Conservation (phyloP, 148 eudicot genomes). For the Fagopyrum esculentum region DNA sequence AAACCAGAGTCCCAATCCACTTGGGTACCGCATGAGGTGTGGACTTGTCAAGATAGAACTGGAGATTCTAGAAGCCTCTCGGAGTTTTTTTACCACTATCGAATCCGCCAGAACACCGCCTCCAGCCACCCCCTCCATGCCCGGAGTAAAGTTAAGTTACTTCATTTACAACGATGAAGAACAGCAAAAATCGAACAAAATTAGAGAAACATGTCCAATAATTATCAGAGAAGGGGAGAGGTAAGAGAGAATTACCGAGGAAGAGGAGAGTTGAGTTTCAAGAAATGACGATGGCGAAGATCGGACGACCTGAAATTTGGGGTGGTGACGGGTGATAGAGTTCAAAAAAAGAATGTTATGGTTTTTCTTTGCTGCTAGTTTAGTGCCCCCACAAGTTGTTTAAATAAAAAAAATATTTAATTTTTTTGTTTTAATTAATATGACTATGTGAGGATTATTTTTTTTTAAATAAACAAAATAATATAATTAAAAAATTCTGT, state of each 20-base stretch:
- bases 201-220: not conserved
- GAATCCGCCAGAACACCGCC: slow-evolving; percentile 22
- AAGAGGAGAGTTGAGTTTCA: not conserved
- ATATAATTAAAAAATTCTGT: no score
- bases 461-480: no score
- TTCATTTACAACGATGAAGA: not conserved
- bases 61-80: slow-evolving; percentile 40
- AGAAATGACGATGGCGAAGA: not conserved
- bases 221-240: not conserved
- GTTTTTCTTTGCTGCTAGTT: not conserved
- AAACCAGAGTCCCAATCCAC: slow-evolving; percentile 53
- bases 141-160: not conserved
- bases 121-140: slow-evolving; percentile 11
- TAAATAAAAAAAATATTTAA: no score
- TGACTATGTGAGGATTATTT: no score
- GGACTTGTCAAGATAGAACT: slow-evolving; percentile 60
- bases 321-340: not conserved
- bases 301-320: not conserved
- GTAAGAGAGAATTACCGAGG: not conserved
- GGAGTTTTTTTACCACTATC: slow-evolving; percentile 28
- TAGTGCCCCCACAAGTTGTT: no score
- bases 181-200: not conserved
- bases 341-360: not conserved
- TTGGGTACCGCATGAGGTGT: slow-evolving; percentile 72
- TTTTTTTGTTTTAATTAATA: no score